Evolutionary conservation across 2,329 filamentous ascomycete species (phyloP).

Genomic region (Fusarium sp.): DNA sequence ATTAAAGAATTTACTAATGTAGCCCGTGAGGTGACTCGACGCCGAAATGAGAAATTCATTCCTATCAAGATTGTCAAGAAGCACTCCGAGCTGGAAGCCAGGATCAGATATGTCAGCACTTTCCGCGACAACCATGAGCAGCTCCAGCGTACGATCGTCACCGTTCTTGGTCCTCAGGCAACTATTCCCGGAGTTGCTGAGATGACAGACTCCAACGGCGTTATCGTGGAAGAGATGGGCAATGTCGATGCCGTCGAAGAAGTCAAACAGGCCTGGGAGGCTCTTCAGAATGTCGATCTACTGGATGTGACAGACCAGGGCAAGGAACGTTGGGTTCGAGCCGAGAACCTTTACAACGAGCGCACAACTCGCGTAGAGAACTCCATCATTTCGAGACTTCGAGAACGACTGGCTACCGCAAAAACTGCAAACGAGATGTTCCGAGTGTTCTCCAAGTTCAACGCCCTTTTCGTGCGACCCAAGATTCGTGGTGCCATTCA

Average conservation of each 20-base stretch:
- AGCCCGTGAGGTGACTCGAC: conserved; percentile 91
- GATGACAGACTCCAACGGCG: conserved; percentile 65
- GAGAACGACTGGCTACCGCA: conserved; percentile 92
- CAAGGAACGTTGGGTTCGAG: conserved; percentile 90
- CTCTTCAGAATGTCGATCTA: conserved; percentile 92
- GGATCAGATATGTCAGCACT: conserved; percentile 91
- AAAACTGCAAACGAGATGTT: conserved; percentile 99
- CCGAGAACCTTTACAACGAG: conserved; percentile 96
- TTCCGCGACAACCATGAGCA: conserved; percentile 99
- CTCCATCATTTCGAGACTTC: conserved; percentile 93
- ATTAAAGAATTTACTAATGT: conserved; percentile 98
- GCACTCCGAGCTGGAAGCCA: conserved; percentile 88
- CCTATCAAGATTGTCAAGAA: conserved; percentile 94
- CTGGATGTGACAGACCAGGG: conserved; percentile 91
- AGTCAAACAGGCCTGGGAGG: conserved; percentile 92
- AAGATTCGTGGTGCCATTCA: conserved; percentile 98
- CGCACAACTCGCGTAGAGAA: conserved; percentile 97
- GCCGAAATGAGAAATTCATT: conserved; percentile 97
- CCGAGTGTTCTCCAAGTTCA: conserved; percentile 99
- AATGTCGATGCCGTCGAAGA: conserved; percentile 98
- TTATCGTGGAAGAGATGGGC: conserved; percentile 91
- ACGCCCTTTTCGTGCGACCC: conserved; percentile 96
- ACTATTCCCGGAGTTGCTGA: conserved; percentile 66
- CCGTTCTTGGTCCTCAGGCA: conserved; percentile 85
- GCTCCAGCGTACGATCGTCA: conserved; percentile 93